Evolutionary conservation across 2,329 filamentous ascomycete species (phyloP), one percentile per base, ranked within the genome.

Genomic region (Akanthomyces muscarius): DNA sequence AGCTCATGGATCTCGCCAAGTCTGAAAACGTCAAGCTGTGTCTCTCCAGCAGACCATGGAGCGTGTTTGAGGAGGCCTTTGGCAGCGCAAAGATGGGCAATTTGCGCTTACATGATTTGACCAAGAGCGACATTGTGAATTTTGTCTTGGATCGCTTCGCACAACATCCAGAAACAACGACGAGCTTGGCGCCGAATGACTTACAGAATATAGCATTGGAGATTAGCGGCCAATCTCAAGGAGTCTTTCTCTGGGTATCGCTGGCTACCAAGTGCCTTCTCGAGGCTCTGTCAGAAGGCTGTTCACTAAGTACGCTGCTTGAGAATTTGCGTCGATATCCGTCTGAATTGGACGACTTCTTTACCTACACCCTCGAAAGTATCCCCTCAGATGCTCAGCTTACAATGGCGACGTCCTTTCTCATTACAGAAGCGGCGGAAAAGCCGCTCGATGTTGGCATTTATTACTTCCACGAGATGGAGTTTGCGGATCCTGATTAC

Each of bases 21-120:
- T 44, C 52, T 2, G 53, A 48, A 0, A 54, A 61, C 23, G 50
- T 68, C 42, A 71, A 71, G 33, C 25, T 70, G 0, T 71, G 70
- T 25, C 56, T 68, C 2, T 65, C 68, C 2, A 71, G 69, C 30
- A 67, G 70, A 8, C 67, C 66, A 0, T 68, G 65, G 66, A 62
- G 38, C 5, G 58, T 59, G 0, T 68, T 68, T 28, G 23, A 38
- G 0, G 28, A 63, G 3, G 58, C 53, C 0, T 68, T 67, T 28
- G 61, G 56, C 10, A 25, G 2, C 30, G 51, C 30, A 0, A 25
- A 53, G 3, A 47, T 25, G n/a, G 28, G 21, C 0, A 21, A 58
- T 16, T 41, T 66, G 2, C 14, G 59, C 16, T 45, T 68, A 18
- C 62, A 68, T 0, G 5, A 59, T 4, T 44, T 68, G 1, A 68